phyloP scores from a whole-genome alignment of 2,329 filamentous ascomycete genomes.

The Alternaria sp. region DNA sequence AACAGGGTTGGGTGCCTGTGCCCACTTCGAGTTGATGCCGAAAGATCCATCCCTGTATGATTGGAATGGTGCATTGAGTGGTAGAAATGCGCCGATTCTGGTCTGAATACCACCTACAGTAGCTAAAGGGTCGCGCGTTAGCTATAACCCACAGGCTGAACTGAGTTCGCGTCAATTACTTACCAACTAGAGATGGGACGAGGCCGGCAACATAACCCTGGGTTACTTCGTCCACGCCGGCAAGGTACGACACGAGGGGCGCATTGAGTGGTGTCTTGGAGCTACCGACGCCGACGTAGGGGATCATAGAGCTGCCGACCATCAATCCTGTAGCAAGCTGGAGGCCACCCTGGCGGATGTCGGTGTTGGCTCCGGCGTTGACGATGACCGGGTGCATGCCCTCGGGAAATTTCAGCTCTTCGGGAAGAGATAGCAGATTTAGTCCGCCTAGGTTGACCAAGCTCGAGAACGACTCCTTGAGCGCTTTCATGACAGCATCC shows the following conservation, averaged over 20 bases:
- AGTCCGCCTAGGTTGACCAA: constrained; percentile 4
- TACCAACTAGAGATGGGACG: constrained; percentile 10
- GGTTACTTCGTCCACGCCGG: constrained; percentile 2
- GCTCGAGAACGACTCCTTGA: constrained; percentile 4
- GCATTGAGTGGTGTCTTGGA: constrained; percentile 9
- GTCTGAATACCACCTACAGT: constrained; percentile 8
- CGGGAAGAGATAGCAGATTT: constrained; percentile 1
- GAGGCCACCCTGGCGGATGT: constrained; percentile 8
- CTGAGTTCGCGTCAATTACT: neutral
- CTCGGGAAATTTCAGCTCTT: neutral
- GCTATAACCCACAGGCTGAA: neutral
- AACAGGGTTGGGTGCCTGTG: constrained; percentile 4
- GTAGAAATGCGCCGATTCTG: constrained; percentile 11
- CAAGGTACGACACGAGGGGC: constrained; percentile 5
- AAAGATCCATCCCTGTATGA: constrained; percentile 4
- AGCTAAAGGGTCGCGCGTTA: neutral
- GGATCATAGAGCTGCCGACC: constrained; percentile 4
- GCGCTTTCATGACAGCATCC: constrained; percentile 5
- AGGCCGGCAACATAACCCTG: constrained; percentile 2
- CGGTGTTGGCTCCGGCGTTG: neutral
- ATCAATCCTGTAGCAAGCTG: constrained; percentile 7
- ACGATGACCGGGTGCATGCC: constrained; percentile 14
- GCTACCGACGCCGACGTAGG: constrained; percentile 2
- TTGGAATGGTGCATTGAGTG: constrained; percentile 1
- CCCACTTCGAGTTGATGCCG: constrained; percentile 13